Evolutionary conservation across 306 rosid species (phyloP).

Genomic region (Fragaria iinumae): DNA sequence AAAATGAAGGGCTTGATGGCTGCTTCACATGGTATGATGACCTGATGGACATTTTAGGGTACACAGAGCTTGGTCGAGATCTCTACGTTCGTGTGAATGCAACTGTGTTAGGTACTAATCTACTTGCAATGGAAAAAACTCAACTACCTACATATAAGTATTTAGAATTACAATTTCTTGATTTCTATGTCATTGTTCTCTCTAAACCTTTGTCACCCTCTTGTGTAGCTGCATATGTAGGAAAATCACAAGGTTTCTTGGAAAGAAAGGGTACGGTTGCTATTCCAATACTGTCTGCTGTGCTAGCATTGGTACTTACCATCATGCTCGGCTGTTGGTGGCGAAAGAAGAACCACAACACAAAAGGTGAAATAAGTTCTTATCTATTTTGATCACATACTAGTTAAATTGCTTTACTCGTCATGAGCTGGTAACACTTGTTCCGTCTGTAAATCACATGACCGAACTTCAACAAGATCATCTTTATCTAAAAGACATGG

Average conservation of each 20-base stretch:
- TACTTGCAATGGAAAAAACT: not conserved
- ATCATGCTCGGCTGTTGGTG: slow-evolving; percentile 5
- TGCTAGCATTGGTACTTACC: slow-evolving; percentile 9
- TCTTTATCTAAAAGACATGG: not conserved
- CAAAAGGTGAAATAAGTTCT: not conserved
- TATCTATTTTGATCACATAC: not conserved
- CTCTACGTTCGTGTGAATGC: slow-evolving; percentile 44
- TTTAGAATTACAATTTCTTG: not conserved
- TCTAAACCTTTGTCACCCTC: not conserved
- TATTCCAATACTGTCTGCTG: not conserved
- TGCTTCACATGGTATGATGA: slow-evolving; percentile 49
- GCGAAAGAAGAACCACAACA: not conserved
- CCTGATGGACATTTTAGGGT: slow-evolving; percentile 40
- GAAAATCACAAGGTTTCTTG: not conserved
- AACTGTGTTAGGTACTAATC: slow-evolving; percentile 1
- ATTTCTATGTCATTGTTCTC: not conserved
- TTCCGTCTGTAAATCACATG: too few species aligned
- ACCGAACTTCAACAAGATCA: not conserved
- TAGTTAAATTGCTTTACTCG: not conserved
- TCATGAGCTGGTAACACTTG: not conserved
- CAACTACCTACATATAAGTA: not conserved
- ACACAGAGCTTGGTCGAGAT: slow-evolving; percentile 32
- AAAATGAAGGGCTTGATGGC: slow-evolving; percentile 29
- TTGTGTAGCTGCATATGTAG: slow-evolving; percentile 5
- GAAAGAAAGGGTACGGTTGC: not conserved